Evolutionary conservation across 2,329 filamentous ascomycete genomes (phyloP).

Genomic region (Aspergillus candidus): DNA sequence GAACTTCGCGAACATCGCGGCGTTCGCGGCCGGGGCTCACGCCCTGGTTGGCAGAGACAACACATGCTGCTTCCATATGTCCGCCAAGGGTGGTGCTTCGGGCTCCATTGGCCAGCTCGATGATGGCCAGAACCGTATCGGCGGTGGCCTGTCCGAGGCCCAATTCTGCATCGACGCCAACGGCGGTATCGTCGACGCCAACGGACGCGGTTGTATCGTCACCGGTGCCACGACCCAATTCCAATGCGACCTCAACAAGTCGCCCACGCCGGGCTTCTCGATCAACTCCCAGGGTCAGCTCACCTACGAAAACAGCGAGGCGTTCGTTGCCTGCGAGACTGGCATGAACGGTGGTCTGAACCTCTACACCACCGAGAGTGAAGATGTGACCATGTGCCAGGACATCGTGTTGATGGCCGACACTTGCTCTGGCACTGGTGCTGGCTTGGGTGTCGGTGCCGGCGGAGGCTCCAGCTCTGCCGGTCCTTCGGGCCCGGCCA

Average conservation of each 20-base stretch:
- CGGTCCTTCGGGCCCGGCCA: constrained; percentile 3
- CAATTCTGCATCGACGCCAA: constrained; percentile 52
- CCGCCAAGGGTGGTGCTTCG: constrained; percentile 43
- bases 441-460: constrained; percentile 2
- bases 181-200: constrained; percentile 50
- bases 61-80: constrained; percentile 50
- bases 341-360: constrained; percentile 36
- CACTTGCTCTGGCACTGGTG: constrained; percentile 26
- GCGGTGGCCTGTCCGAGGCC: constrained; percentile 42
- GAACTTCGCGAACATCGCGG: constrained; percentile 32
- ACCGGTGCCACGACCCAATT: constrained; percentile 56
- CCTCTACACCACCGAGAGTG: constrained; percentile 35
- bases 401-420: constrained; percentile 31
- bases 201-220: constrained; percentile 57
- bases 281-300: constrained; percentile 50
- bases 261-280: constrained; percentile 50
- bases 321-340: constrained; percentile 58
- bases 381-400: constrained; percentile 29
- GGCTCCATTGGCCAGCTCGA: constrained; percentile 55
- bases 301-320: constrained; percentile 45
- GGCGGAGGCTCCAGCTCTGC: too few relatives aligned
- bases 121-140: constrained; percentile 58
- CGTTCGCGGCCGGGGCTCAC: constrained; percentile 38
- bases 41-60: constrained; percentile 35
- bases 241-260: constrained; percentile 54